Percentiles rank a stretch among this genome's conserved stretches.
phyloP scores from a whole-genome alignment of 495 filamentous ascomycete genomes.

The Rostrohypoxylon terebratum region DNA sequence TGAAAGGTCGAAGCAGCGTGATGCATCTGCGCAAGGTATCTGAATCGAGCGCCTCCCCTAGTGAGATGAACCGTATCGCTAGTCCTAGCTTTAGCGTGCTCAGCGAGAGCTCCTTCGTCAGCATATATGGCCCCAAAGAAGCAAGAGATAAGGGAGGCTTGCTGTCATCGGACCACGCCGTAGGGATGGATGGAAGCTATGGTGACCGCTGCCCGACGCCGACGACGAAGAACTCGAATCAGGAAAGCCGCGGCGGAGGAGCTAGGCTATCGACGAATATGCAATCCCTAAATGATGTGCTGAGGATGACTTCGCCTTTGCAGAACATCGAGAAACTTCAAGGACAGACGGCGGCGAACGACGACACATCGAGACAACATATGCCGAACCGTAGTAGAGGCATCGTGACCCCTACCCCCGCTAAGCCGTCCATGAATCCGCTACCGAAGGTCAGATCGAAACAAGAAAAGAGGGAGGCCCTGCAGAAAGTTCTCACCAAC shows the following conservation, averaged over 20 bases:
- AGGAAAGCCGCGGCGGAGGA: conserved; percentile 20
- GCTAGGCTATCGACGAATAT: conserved; percentile 48
- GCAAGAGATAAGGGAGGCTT: conserved; percentile 38
- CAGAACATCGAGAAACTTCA: conserved; percentile 57
- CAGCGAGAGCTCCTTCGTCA: conserved; percentile 82
- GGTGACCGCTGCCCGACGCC: conserved; percentile 30
- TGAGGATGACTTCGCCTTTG: conserved; percentile 56
- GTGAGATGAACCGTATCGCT: conserved; percentile 53
- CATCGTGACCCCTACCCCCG: conserved; percentile 35
- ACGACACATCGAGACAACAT: conserved; percentile 42
- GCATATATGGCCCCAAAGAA: conserved; percentile 67
- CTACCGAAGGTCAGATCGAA: conserved; percentile 48
- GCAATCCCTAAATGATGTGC: conserved; percentile 56
- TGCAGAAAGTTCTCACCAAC: conserved; percentile 56
- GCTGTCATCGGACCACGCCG: conserved; percentile 40
- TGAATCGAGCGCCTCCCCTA: conserved; percentile 53
- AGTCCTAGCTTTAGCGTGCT: conserved; percentile 80
- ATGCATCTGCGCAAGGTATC: conserved; percentile 54
- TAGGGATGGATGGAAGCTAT: conserved; percentile 48
- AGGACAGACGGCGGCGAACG: conserved; percentile 27
- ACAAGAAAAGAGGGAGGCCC: conserved; percentile 57
- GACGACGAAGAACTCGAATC: conserved; percentile 28
- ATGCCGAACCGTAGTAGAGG: conserved; percentile 42
- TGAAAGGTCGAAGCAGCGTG: conserved; percentile 60
- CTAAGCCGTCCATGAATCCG: conserved; percentile 18